A percentile compares a stretch with the other conserved stretches of the same genome.
Evolutionary conservation across 306 rosid species (phyloP).

Genomic region (Vachellia collinsii): DNA sequence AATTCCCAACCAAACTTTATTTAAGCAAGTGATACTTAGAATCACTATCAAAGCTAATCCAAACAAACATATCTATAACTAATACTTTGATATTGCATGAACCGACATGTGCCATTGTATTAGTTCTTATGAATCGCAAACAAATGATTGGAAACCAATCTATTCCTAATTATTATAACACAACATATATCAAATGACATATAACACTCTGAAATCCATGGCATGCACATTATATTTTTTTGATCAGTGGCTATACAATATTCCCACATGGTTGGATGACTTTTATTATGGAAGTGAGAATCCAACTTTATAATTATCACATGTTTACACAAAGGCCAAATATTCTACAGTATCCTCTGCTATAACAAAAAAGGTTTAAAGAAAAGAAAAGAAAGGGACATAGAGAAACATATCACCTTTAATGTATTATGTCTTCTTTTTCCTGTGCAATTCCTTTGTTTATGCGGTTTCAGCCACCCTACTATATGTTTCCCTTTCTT

Average conservation of each 20-base stretch:
- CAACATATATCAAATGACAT: neutral
- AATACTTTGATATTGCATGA: neutral
- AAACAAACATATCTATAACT: no score
- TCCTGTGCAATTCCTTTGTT: slow-evolving; percentile 5
- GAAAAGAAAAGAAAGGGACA: neutral
- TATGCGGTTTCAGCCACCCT: neutral
- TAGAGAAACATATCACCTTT: neutral
- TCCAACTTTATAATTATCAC: neutral
- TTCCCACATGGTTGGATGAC: slow-evolving; percentile 12
- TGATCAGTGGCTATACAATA: neutral
- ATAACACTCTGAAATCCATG: neutral
- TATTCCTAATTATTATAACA: neutral
- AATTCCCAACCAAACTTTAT: no score
- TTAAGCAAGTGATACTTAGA: no score
- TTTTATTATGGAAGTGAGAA: neutral
- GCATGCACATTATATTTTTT: neutral
- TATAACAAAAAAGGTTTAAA: neutral
- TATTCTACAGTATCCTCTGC: slow-evolving; percentile 13
- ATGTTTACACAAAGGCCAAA: slow-evolving; percentile 24
- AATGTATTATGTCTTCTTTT: neutral
- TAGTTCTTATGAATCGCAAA: neutral
- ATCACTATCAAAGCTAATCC: no score
- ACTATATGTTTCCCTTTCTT: neutral
- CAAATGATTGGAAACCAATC: neutral
- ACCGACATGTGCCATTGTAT: neutral